Conservation (phyloP, 1,139 yeast genomes). For the Starmera stellimalicola region DNA sequence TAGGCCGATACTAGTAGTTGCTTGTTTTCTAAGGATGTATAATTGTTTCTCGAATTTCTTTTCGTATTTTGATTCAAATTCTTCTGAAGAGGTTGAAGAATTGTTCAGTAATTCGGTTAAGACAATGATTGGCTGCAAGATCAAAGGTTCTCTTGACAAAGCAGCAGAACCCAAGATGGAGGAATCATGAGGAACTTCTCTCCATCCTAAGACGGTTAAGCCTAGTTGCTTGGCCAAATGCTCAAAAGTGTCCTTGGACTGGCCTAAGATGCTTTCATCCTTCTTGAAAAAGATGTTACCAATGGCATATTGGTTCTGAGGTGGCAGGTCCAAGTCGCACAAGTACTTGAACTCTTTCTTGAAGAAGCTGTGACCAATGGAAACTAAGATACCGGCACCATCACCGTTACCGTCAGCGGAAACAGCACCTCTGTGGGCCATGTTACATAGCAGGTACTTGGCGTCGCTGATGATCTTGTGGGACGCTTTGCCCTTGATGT, state of each 20-base stretch:
- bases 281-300: slow-evolving; percentile 91
- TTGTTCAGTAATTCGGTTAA: slow-evolving; percentile 46
- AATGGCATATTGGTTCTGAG: slow-evolving; percentile 82
- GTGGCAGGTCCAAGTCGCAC: slow-evolving; percentile 55
- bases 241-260: slow-evolving; percentile 71
- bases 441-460: slow-evolving; percentile 77
- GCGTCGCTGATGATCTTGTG: slow-evolving; percentile 96
- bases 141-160: slow-evolving; percentile 82
- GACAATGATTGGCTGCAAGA: slow-evolving; percentile 83
- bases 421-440: slow-evolving; percentile 99
- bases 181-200: slow-evolving; percentile 92
- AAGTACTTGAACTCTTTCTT: slow-evolving; percentile 67
- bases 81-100: slow-evolving; percentile 30
- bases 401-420: slow-evolving; percentile 97
- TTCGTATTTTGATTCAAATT: slow-evolving; percentile 47
- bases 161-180: slow-evolving; percentile 93
- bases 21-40: slow-evolving; percentile 79
- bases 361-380: slow-evolving; percentile 86
- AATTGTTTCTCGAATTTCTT: slow-evolving; percentile 74
- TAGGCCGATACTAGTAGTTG: slow-evolving; percentile 83
- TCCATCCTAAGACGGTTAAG: slow-evolving; percentile 85
- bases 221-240: slow-evolving; percentile 69
- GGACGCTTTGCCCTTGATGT: slow-evolving; percentile 78
- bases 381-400: slow-evolving; percentile 95
- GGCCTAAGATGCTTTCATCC: slow-evolving; percentile 47